Evolutionary conservation across 2,329 filamentous ascomycete species (phyloP).

Genomic region (Paecilomyces variotii): DNA sequence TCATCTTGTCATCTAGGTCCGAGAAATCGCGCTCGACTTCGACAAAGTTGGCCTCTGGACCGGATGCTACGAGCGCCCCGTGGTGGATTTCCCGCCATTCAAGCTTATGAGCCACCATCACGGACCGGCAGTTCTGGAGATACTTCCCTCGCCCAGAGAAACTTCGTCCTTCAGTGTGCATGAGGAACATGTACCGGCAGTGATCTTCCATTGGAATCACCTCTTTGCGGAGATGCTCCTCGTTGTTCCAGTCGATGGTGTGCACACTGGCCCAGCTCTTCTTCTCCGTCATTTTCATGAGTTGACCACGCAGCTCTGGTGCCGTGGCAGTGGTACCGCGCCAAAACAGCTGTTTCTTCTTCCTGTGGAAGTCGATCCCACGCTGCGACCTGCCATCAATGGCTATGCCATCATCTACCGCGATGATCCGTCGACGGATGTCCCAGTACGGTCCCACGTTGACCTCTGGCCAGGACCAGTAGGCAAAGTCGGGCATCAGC

Average conservation of each 20-base stretch:
- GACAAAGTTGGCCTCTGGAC: constrained; percentile 44
- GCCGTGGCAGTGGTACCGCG: constrained; percentile 36
- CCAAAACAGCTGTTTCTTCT: constrained; percentile 43
- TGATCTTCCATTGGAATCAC: constrained; percentile 45
- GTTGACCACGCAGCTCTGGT: constrained; percentile 28
- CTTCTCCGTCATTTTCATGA: constrained; percentile 30
- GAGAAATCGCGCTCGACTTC: constrained; percentile 47
- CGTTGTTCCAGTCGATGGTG: constrained; percentile 34
- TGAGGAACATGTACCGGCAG: constrained; percentile 47
- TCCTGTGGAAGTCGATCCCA: constrained; percentile 23
- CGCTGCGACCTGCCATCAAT: constrained; percentile 12
- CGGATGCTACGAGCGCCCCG: constrained; percentile 36
- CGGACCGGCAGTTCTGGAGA: constrained; percentile 44
- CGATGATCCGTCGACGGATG: constrained; percentile 29
- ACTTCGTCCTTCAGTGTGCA: constrained; percentile 46
- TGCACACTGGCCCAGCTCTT: constrained; percentile 42
- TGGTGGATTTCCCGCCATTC: constrained; percentile 44
- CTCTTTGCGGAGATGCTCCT: constrained; percentile 31
- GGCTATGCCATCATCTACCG: constrained; percentile 26
- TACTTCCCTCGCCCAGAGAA: constrained; percentile 50
- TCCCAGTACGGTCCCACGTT: constrained; percentile 38
- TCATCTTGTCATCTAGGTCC: constrained; percentile 42
- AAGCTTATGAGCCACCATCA: constrained; percentile 43
- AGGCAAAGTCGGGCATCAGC: constrained; percentile 49
- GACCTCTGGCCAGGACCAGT: constrained; percentile 46